phyloP scores from a whole-genome alignment of 2,329 filamentous ascomycete species.

The Calonectria honghensis region DNA sequence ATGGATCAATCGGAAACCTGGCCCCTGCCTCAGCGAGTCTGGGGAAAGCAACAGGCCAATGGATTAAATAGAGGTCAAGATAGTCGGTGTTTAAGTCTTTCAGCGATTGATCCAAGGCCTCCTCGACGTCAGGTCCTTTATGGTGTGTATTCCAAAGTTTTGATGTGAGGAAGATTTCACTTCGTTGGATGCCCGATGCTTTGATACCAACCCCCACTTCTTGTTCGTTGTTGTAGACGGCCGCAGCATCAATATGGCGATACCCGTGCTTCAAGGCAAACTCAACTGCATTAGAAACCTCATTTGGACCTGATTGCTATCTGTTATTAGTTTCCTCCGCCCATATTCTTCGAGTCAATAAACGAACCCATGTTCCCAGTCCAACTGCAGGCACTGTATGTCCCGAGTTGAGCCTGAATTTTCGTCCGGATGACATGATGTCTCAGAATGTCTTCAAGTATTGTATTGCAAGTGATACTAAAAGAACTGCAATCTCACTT shows the following conservation, averaged over 20 bases:
- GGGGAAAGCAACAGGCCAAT: conserved; percentile 68
- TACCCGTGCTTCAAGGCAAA: conserved; percentile 66
- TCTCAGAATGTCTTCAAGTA: not conserved
- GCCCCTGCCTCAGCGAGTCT: conserved; percentile 63
- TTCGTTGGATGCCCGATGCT: conserved; percentile 57
- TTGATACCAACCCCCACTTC: conserved; percentile 63
- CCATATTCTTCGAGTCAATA: not conserved
- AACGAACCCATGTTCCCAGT: conserved; percentile 59
- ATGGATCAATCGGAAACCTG: conserved; percentile 59
- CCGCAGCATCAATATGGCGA: conserved; percentile 68
- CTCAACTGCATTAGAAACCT: conserved; percentile 65
- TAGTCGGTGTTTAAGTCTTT: conserved; percentile 69
- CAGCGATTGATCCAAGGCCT: conserved; percentile 66
- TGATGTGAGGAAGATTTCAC: conserved; percentile 68
- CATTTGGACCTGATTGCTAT: conserved; percentile 65
- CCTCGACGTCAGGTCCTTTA: conserved; percentile 65
- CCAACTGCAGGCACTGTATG: conserved; percentile 58
- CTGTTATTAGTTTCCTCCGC: not conserved
- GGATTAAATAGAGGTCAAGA: conserved; percentile 70
- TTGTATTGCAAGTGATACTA: not conserved
- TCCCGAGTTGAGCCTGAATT: conserved; percentile 58
- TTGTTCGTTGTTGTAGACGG: conserved; percentile 65
- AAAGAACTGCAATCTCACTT: accelerated
- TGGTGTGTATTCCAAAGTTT: conserved; percentile 77
- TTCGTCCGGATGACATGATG: conserved; percentile 52